Percentiles rank a stretch among this genome's conserved stretches.
These are phyloP conservation scores for Aspergillus sp. DNA, from an alignment of 2,329 filamentous ascomycete genomes.

Conservation along the genomic window DNA sequence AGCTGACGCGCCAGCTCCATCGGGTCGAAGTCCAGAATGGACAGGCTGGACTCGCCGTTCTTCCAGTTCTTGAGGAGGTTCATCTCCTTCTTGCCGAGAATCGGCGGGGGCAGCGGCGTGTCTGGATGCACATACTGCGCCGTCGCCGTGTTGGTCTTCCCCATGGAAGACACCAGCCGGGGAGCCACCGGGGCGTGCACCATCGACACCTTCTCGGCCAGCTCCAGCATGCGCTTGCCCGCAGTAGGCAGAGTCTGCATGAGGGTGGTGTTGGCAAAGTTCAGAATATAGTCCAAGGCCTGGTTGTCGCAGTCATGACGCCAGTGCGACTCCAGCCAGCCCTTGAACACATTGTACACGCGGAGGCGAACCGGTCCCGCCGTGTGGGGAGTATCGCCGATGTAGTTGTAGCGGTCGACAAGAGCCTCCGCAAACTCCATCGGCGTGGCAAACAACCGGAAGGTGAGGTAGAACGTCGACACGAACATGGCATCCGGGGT, in stretches of 20 bases:
- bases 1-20: conserved; percentile 88
- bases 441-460: conserved; percentile 86
- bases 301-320: conserved; percentile 73
- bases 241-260: conserved; percentile 68
- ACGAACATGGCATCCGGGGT: conserved; percentile 91
- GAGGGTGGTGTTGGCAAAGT: conserved; percentile 76
- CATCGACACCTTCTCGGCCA: conserved; percentile 74
- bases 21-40: conserved; percentile 85
- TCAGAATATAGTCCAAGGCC: conserved; percentile 71
- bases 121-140: conserved; percentile 69
- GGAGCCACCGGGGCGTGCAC: conserved; percentile 74
- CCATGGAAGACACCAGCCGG: conserved; percentile 78
- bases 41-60: conserved; percentile 65
- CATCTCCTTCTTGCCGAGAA: conserved; percentile 73
- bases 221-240: conserved; percentile 73
- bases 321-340: conserved; percentile 97
- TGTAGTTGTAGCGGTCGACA: conserved; percentile 90
- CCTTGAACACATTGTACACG: conserved; percentile 95
- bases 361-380: conserved; percentile 79
- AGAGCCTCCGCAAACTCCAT: conserved; percentile 73
- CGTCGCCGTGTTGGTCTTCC: conserved; percentile 77
- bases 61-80: conserved; percentile 72
- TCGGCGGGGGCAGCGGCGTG: conserved; percentile 65
- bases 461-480: conserved; percentile 93
- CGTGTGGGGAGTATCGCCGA: conserved; percentile 71